phyloP scores from a whole-genome alignment of 495 filamentous ascomycete genomes.

The Margaritispora aquatica region DNA sequence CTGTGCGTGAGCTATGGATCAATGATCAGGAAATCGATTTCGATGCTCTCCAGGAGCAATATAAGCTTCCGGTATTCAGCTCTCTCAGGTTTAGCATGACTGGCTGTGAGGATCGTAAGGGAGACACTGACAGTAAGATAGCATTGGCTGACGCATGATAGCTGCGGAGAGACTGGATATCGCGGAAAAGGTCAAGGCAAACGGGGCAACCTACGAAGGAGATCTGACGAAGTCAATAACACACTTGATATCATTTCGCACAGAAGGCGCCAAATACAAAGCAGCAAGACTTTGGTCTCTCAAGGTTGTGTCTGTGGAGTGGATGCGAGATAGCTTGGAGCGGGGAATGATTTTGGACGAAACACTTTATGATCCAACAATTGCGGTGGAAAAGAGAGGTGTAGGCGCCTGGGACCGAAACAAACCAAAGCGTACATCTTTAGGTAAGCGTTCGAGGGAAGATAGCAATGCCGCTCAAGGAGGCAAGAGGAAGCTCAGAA shows the following conservation, averaged over 20 bases:
- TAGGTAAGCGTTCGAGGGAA: constrained; percentile 42
- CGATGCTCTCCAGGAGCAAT: constrained; percentile 51
- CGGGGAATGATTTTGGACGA: constrained; percentile 94
- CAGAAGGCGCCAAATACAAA: constrained; percentile 82
- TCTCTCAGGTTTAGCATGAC: constrained; percentile 78
- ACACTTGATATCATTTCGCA: constrained; percentile 73
- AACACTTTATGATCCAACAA: constrained; percentile 64
- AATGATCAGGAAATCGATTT: constrained; percentile 75
- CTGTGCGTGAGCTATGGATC: constrained; percentile 76
- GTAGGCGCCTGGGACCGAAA: constrained; percentile 64
- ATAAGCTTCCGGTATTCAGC: constrained; percentile 54
- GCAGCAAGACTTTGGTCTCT: constrained; percentile 76
- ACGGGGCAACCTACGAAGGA: constrained; percentile 77
- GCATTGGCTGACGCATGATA: constrained; percentile 24
- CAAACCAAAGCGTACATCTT: constrained; percentile 23
- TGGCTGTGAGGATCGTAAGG: constrained; percentile 78
- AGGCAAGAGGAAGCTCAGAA: constrained; percentile 63
- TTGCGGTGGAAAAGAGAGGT: constrained; percentile 66
- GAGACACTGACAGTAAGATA: constrained; percentile 2
- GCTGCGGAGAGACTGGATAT: constrained; percentile 62
- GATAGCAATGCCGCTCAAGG: constrained; percentile 24
- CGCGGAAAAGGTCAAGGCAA: constrained; percentile 51
- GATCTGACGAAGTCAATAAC: constrained; percentile 83
- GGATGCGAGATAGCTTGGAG: constrained; percentile 78
- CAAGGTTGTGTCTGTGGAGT: constrained; percentile 71